These are phyloP conservation scores for Pseudocercospora pini-densiflorae DNA, from an alignment of 2,329 filamentous ascomycete genomes.

Conservation along the genomic window DNA sequence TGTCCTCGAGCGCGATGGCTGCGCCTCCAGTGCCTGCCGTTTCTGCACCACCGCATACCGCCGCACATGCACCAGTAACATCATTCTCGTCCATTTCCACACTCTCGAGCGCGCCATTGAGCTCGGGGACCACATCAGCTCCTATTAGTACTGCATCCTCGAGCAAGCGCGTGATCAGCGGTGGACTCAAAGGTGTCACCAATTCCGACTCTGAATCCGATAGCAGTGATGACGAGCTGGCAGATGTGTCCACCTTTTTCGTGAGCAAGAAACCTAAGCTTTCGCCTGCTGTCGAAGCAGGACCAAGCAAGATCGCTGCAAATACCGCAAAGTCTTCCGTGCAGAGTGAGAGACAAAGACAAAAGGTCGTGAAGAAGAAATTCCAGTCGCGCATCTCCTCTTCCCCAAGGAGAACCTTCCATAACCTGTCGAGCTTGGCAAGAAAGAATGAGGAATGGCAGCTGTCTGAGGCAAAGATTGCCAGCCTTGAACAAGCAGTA, in stretches of 20 bases:
- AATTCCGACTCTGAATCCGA: slow-evolving; percentile 43
- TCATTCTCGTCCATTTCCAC: slow-evolving; percentile 38
- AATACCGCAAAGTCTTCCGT: slow-evolving; percentile 8
- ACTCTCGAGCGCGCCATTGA: slow-evolving; percentile 36
- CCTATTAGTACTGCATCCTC: slow-evolving; percentile 36
- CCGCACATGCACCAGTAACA: slow-evolving; percentile 6
- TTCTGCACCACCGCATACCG: slow-evolving; percentile 6
- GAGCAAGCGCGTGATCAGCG: slow-evolving; percentile 56
- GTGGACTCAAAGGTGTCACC: slow-evolving; percentile 58
- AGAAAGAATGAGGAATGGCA: slow-evolving; percentile 33
- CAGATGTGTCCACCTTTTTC: slow-evolving; percentile 38
- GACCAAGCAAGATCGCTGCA: slow-evolving; percentile 5
- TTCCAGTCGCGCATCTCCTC: slow-evolving; percentile 20
- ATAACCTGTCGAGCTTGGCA: slow-evolving; percentile 36
- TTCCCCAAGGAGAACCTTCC: slow-evolving; percentile 32
- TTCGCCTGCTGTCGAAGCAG: slow-evolving; percentile 22
- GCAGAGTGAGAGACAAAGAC: slow-evolving; percentile 13
- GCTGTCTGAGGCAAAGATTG: slow-evolving; percentile 32
- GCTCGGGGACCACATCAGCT: slow-evolving; percentile 28
- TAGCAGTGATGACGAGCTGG: slow-evolving; percentile 36
- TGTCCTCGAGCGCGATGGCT: not conserved
- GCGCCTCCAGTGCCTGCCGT: slow-evolving; percentile 14
- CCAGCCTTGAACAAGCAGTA: slow-evolving; percentile 30
- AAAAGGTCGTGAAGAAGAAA: slow-evolving; percentile 9
- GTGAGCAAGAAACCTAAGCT: slow-evolving; percentile 36